Evolutionary conservation across 257 asterid genomes (phyloP).

Genomic region (Penstemon eatonii): DNA sequence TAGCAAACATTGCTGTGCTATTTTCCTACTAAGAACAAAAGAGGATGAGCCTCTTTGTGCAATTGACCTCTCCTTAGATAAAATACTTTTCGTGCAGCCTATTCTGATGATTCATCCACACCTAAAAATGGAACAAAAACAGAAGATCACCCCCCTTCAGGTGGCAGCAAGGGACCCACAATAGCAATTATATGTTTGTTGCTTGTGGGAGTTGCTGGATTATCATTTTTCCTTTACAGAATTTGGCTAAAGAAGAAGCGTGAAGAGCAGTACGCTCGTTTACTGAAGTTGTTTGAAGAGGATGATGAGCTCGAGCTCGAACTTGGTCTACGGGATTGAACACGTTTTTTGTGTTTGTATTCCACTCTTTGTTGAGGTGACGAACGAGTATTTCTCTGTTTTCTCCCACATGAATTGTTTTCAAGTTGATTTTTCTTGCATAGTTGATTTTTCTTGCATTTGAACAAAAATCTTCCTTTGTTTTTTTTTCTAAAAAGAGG

Average conservation of each 20-base stretch:
- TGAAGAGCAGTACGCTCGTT: conserved; percentile 87
- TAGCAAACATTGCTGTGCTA: neutral
- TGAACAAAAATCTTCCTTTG: neutral
- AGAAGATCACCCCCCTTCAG: conserved; percentile 33
- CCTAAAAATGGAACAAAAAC: conserved; percentile 43
- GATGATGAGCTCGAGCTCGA: conserved; percentile 94
- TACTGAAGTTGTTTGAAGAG: conserved; percentile 84
- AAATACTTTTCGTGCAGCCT: conserved; percentile 41
- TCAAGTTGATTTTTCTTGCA: conserved; percentile 1
- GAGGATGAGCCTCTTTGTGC: conserved; percentile 16
- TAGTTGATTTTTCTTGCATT: conserved; percentile 14
- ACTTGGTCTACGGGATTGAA: conserved; percentile 87
- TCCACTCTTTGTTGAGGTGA: conserved; percentile 43
- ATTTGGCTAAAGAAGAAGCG: conserved; percentile 87
- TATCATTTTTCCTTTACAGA: conserved; percentile 65
- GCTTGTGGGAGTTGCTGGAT: conserved; percentile 42
- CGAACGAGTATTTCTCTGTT: conserved; percentile 22
- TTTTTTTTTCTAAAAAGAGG: conserved; percentile 5
- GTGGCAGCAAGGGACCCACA: conserved; percentile 50
- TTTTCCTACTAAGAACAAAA: conserved; percentile 14
- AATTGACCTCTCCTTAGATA: conserved; percentile 21
- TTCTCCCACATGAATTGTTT: neutral
- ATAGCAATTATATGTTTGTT: conserved; percentile 45
- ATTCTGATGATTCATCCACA: conserved; percentile 51
- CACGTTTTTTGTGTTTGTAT: conserved; percentile 17